Evolutionary conservation across 2,329 filamentous ascomycete genomes (phyloP), one percentile per base, ranked within the genome.

Genomic region (Colletotrichum sp.): DNA sequence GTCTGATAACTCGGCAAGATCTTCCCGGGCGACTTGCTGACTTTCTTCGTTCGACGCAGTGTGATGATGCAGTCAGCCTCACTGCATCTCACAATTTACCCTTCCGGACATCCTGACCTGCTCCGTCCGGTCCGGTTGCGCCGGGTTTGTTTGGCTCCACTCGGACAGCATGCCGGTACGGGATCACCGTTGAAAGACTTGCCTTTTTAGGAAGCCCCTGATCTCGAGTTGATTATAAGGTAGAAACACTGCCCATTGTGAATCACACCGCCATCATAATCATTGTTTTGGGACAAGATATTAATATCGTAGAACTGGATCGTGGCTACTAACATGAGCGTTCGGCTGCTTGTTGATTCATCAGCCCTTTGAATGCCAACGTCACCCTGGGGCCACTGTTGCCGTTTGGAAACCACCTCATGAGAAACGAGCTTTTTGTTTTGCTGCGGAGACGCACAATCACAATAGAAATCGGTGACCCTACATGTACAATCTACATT

Each of bases 311-410:
- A 52, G n/a, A 13, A 25, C 11, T 52, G 44, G 6, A 52, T 52
- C 44, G 0, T 13, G 5, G 0, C 9, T 22, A 0, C 12, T 13
- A 52, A 22, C 44, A 22, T 0, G n/a, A 48, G 44, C 44, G 44
- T 22, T 22, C 0, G 11, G 6, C 11, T 22, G 44, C n/a, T 9
- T 0, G 36, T 48, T n/a, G 39, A n/a, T 0, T 12, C 4, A 48
- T 7, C 9, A 48, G 19, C 39, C 44, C 6, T 48, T 48, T 22
- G n/a, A 0, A 3, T 48, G 9, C n/a, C 11, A 48, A 48, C 44
- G 44, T 48, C 44, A 6, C 5, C 44, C 0, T 0, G n/a, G 0
- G 9, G 1, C 9, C 44, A 48, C 3, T 22, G 11, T n/a, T 2
- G 39, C 19, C 9, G 39, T 22, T n/a, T 2, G 3, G 3, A 44